Percentiles rank a stretch among this genome's conserved stretches.
These are phyloP conservation scores for Trametes sp. DNA, from an alignment of 1,284 basidiomycete genomes.

Conservation along the genomic window DNA sequence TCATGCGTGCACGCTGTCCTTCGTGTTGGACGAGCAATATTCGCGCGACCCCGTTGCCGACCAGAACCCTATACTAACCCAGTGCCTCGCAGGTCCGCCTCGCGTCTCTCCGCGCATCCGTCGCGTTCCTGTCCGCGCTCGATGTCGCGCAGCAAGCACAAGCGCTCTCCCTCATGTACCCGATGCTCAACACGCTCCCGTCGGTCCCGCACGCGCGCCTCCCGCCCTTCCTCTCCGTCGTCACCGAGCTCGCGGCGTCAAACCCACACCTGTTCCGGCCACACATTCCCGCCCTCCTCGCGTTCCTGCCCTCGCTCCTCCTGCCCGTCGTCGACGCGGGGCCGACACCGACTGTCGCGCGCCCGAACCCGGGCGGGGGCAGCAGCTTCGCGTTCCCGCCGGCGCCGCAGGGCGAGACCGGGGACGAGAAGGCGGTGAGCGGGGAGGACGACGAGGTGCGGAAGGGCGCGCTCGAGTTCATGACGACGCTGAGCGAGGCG, in stretches of 20 bases:
- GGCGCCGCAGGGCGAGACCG: constrained; percentile 27
- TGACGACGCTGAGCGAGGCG: constrained; percentile 78
- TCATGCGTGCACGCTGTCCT: too few relatives aligned
- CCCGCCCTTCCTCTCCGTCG: constrained; percentile 68
- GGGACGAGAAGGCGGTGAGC: constrained; percentile 39
- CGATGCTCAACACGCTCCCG: constrained; percentile 73
- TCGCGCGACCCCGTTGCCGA: constrained; percentile 5
- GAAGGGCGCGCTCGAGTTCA: constrained; percentile 74
- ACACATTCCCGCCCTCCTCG: constrained; percentile 66
- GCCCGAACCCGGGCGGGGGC: constrained; percentile 61
- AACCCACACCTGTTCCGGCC: constrained; percentile 73
- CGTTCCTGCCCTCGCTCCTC: constrained; percentile 71
- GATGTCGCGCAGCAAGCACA: constrained; percentile 65
- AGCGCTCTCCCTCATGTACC: constrained; percentile 62
- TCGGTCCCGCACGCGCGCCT: constrained; percentile 60
- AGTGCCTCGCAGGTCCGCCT: constrained; percentile 57
- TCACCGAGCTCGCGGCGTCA: constrained; percentile 75
- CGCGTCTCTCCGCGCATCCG: constrained; percentile 66
- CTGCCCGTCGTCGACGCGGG: constrained; percentile 71
- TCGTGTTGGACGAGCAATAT: too few relatives aligned
- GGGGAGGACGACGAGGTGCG: constrained; percentile 67
- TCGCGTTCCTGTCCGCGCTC: constrained; percentile 65
- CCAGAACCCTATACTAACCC: neutral
- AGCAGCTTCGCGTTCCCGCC: constrained; percentile 64
- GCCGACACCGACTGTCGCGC: constrained; percentile 75